Percentiles rank a stretch among this genome's conserved stretches.
Evolutionary conservation across 106 monocot genomes (phyloP).

Genomic region (Gastrodia elata): DNA sequence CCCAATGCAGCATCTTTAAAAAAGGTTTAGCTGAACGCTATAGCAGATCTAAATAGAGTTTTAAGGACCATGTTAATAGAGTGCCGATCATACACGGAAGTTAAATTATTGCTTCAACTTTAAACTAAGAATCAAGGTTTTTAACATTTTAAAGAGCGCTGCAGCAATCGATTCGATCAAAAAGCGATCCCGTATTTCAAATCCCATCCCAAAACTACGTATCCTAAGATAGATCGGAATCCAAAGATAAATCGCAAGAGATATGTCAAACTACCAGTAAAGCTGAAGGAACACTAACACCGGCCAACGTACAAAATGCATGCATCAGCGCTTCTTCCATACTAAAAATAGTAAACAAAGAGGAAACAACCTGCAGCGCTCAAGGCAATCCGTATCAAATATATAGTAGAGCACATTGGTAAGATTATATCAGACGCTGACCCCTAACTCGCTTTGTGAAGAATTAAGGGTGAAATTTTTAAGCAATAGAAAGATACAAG

Average conservation of each 20-base stretch:
- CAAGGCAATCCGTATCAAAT: not conserved
- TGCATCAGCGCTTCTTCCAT: not conserved
- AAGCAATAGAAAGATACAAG: not conserved
- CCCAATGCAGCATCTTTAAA: not conserved
- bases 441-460: not conserved
- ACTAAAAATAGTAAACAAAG: constrained; percentile 1
- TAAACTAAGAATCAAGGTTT: not conserved
- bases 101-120: not conserved
- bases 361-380: not conserved
- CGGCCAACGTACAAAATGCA: not conserved
- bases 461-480: not conserved
- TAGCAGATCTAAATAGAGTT: not conserved
- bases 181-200: not conserved
- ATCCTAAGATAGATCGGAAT: not conserved
- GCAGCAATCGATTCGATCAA: not conserved
- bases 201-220: not conserved
- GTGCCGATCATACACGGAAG: not conserved
- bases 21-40: not conserved
- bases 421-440: not conserved
- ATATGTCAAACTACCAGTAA: not conserved
- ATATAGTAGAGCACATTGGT: not conserved
- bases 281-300: not conserved
- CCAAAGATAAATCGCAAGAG: not conserved
- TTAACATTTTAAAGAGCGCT: not conserved
- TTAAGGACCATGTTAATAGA: not conserved